Evolutionary conservation across 345 rosid species (phyloP).

Genomic region (Hibiscus mutabilis): DNA sequence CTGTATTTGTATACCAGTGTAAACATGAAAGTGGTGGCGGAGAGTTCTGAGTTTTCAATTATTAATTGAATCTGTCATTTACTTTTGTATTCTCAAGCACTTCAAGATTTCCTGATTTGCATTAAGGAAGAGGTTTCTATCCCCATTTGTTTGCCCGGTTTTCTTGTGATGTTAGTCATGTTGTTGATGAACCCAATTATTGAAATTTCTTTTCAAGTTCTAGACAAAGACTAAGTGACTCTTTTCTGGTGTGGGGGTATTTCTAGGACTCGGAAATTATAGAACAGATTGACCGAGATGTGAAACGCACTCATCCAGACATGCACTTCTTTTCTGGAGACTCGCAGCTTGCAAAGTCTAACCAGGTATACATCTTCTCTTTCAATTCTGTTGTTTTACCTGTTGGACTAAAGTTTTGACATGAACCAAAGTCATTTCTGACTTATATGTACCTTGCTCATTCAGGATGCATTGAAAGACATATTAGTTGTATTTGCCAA

Average conservation of each 20-base stretch:
- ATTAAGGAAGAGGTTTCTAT: neutral
- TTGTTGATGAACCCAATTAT: neutral
- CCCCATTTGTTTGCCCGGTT: neutral
- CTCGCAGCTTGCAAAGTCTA: conserved; percentile 61
- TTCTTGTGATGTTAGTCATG: neutral
- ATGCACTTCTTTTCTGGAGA: conserved; percentile 92
- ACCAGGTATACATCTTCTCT: conserved; percentile 46
- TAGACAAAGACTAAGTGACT: neutral
- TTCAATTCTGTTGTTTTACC: neutral
- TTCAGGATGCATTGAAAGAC: conserved; percentile 80
- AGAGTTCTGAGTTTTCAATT: neutral
- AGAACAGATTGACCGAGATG: conserved; percentile 96
- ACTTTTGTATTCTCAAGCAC: neutral
- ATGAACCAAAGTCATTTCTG: conserved; percentile 18
- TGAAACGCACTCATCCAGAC: conserved; percentile 95
- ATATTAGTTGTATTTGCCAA: conserved; percentile 75
- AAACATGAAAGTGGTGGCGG: no score
- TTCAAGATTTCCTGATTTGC: neutral
- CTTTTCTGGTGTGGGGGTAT: neutral
- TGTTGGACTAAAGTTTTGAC: conserved; percentile 3
- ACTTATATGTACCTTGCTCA: neutral
- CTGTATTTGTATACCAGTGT: no score
- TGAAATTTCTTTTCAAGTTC: neutral
- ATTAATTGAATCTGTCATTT: neutral
- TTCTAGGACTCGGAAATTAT: conserved; percentile 74